Evolutionary conservation across 2,329 filamentous ascomycete species (phyloP).

Genomic region (Aspergillus proliferans): DNA sequence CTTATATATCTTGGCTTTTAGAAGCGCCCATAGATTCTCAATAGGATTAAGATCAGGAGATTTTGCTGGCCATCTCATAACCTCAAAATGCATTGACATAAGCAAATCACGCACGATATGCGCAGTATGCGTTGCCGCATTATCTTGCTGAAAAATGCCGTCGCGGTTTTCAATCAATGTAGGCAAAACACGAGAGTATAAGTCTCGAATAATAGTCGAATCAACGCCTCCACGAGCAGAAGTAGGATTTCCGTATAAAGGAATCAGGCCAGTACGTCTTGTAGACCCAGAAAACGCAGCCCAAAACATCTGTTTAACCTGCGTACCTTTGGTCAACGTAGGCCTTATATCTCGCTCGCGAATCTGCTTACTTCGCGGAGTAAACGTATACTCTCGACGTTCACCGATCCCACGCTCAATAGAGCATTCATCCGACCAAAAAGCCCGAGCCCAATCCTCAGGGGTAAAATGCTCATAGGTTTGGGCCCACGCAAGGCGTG

Average conservation of each 20-base stretch:
- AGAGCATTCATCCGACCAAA: conserved; percentile 7
- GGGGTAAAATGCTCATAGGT: conserved; percentile 3
- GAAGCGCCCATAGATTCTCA: conserved; percentile 11
- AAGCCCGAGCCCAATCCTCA: conserved; percentile 5
- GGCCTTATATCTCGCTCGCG: conserved; percentile 2
- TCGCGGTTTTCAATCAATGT: conserved; percentile 3
- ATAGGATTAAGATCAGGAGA: conserved; percentile 13
- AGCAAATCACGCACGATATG: conserved; percentile 6
- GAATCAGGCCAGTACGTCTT: conserved; percentile 4
- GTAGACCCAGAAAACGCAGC: too few species aligned
- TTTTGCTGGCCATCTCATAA: conserved; percentile 10
- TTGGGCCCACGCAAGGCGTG: conserved; percentile 5
- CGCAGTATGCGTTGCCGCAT: conserved; percentile 6
- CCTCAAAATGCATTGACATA: conserved; percentile 5
- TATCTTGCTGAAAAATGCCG: conserved; percentile 16
- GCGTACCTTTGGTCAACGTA: too few species aligned
- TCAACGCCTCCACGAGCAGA: conserved; percentile 3
- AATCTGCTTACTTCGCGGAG: conserved; percentile 1
- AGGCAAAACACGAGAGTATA: conserved; percentile 10
- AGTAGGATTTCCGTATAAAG: conserved; percentile 2
- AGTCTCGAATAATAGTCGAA: conserved; percentile 4
- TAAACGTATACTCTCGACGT: conserved; percentile 5
- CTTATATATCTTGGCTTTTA: conserved; percentile 12
- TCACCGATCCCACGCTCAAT: conserved; percentile 6
- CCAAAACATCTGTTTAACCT: too few species aligned